Evolutionary conservation across 1,139 yeast species (phyloP).

Genomic region (Eremothecium gossypii): DNA sequence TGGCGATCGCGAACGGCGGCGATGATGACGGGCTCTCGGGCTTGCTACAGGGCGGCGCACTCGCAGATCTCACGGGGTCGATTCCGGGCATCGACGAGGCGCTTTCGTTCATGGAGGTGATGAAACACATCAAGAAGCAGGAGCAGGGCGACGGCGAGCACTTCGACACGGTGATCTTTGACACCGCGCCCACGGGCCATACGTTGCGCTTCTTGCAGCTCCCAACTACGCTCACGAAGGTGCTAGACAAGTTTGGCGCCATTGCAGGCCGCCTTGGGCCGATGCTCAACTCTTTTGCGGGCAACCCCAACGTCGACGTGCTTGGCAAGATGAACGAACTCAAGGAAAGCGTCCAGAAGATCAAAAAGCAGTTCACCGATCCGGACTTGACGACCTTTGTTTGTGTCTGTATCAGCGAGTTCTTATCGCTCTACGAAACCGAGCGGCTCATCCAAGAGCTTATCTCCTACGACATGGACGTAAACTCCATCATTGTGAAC

Average conservation of each 20-base stretch:
- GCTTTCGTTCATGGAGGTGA: slow-evolving; percentile 90
- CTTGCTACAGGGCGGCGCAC: slow-evolving; percentile 30
- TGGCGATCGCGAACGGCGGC: slow-evolving; percentile 29
- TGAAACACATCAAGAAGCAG: slow-evolving; percentile 89
- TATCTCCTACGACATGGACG: slow-evolving; percentile 90
- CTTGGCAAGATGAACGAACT: slow-evolving; percentile 75
- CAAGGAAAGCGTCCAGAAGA: slow-evolving; percentile 75
- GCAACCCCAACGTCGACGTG: slow-evolving; percentile 63
- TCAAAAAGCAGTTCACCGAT: slow-evolving; percentile 87
- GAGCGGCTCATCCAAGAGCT: slow-evolving; percentile 96
- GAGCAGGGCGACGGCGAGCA: slow-evolving; percentile 37
- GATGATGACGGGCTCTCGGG: slow-evolving; percentile 23
- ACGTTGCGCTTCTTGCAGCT: slow-evolving; percentile 88
- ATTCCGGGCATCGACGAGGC: slow-evolving; percentile 99
- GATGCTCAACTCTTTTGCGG: slow-evolving; percentile 59
- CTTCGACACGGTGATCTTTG: slow-evolving; percentile 86
- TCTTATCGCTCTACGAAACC: slow-evolving; percentile 88
- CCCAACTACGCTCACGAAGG: slow-evolving; percentile 83
- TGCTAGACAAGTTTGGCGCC: slow-evolving; percentile 78
- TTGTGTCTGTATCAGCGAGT: slow-evolving; percentile 95
- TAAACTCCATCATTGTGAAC: slow-evolving; percentile 89
- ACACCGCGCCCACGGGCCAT: slow-evolving; percentile 98
- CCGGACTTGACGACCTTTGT: slow-evolving; percentile 95
- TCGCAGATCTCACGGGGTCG: slow-evolving; percentile 89
- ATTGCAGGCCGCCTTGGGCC: slow-evolving; percentile 86